Conservation (phyloP, 1,139 yeast species). For the Kurtzmaniella quercitrusa region DNA sequence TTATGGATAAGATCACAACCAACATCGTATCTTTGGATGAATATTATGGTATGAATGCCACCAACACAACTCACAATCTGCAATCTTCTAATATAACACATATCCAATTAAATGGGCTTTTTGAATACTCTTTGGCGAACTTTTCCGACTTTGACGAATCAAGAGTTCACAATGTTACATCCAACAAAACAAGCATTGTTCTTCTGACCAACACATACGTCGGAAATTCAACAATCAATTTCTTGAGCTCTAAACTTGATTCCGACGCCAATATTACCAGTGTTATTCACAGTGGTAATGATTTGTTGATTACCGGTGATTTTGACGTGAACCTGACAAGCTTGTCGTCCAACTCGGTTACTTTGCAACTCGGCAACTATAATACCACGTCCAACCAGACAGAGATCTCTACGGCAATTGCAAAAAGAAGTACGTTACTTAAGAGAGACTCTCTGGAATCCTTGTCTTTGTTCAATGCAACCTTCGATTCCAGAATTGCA, state of each 20-base stretch:
- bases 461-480: slow-evolving; percentile 23
- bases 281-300: slow-evolving; percentile 26
- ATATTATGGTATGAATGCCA: slow-evolving; percentile 26
- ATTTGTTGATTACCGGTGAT: slow-evolving; percentile 42
- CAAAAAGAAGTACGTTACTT: slow-evolving; percentile 18
- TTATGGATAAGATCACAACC: slow-evolving; percentile 68
- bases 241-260: slow-evolving; percentile 50
- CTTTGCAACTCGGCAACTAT: slow-evolving; percentile 25
- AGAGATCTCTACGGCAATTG: slow-evolving; percentile 9
- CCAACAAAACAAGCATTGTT: slow-evolving; percentile 23
- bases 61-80: slow-evolving; percentile 24
- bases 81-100: slow-evolving; percentile 15
- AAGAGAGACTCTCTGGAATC: slow-evolving; percentile 19
- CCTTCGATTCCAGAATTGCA: slow-evolving; percentile 28
- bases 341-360: slow-evolving; percentile 25
- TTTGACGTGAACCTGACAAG: slow-evolving; percentile 37
- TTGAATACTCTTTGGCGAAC: slow-evolving; percentile 75
- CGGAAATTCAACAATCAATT: slow-evolving; percentile 67
- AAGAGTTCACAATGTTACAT: slow-evolving; percentile 23
- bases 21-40: slow-evolving; percentile 50
- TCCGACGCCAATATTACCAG: slow-evolving; percentile 38
- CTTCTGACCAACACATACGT: slow-evolving; percentile 39
- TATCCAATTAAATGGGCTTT: slow-evolving; percentile 60
- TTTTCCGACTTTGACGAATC: slow-evolving; percentile 47
- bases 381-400: slow-evolving; percentile 33